Evolutionary conservation across 106 monocot species (phyloP), one percentile per base, ranked within the genome.

Genomic region (Platanthera guangdongensis): DNA sequence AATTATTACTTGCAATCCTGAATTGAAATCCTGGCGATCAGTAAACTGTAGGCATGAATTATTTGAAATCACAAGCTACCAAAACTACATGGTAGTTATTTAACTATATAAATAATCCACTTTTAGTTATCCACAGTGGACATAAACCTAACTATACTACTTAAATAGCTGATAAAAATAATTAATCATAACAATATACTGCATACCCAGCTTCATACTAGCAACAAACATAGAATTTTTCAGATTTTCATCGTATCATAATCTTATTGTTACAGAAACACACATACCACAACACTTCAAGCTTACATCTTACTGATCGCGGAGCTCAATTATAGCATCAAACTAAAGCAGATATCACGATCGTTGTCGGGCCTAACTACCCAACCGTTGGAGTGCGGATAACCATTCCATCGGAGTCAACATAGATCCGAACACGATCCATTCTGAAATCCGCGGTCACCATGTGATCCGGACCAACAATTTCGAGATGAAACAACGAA

Each of bases 381-480:
- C 80, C 80, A 65, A 74, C 28, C 39, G 2, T 19, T 21, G 80
- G 80, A 51, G 74, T 28, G 50, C 47, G 18, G 3, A 8, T 14
- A 47, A 80, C 74, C 74, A 74, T 80, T 50, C 65, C 74, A 6
- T 21, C 50, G 30, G 63, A 46, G 39, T 80, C 80, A 3, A 74
- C 74, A 52, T 10, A 80, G 80, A 80, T 62, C 30, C 80, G 65
- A 64, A 80, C 80, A 8, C 80, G 80, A 5, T 59, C 39, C 7
- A 18, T 12, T 6, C 39, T 13, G 63, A 28, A 67, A 46, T 80
- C 80, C 80, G 21, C 52, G 6, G 65, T 80, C 12, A 80, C 74
- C 50, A 6, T 11, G 74, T 52, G 28, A 65, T 51, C 74, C 10
- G 63, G 74, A 16, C 71, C 57, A 0, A 81, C 57, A 18, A 81